Base-by-base conservation (phyloP, 192 early-diverging fungal species). In the Coemansia aciculifera region DNA sequence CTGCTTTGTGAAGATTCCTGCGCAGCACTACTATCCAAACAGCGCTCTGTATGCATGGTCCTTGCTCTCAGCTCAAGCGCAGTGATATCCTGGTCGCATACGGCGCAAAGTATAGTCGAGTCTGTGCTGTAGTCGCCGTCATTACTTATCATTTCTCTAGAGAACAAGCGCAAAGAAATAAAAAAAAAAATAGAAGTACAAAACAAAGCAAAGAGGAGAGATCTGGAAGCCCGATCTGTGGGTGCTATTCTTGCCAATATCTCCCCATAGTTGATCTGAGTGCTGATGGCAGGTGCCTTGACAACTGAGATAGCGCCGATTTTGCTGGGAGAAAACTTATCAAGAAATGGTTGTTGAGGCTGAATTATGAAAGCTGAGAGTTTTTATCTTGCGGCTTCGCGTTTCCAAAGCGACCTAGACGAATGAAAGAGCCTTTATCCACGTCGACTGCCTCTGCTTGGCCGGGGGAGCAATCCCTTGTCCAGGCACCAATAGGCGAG, bases 331-430 rank as follows among this genome's bases (percentile, higher is more conserved):
- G 12, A 32, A 46, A 37, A 62, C 27, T 43, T 67, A 72, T 56
- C 39, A 65, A 68, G 19, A 66, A 29, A 38, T 64, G 75, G 75
- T 78, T 72, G 70, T 27, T 44, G 57, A 48, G 75, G 62, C 69
- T 67, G 21, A 56, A 48, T 48, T 32, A 64, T 32, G 68, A 66
- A 67, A 62, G 59, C 67, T 63, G 75, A 72, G 75, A 71, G 66
- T 43, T 75, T 34, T 46, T 61, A 48, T 77, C 75, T 77, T 77
- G 75, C 75, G 69, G 75, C 69, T 64, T 57, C 43, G 42, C 54
- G 31, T 63, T 23, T 66, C 64, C 69, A 69, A 68, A 32, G 62
- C 52, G 59, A 78, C 75, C 75, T 67, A 78, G 62, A 78, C 61
- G 37, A 61, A 66, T 37, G 69, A 37, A 66, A 51, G 31, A 27